These are phyloP conservation scores for Ailanthus altissimus DNA, from an alignment of 345 rosid species.

Conservation along the genomic window DNA sequence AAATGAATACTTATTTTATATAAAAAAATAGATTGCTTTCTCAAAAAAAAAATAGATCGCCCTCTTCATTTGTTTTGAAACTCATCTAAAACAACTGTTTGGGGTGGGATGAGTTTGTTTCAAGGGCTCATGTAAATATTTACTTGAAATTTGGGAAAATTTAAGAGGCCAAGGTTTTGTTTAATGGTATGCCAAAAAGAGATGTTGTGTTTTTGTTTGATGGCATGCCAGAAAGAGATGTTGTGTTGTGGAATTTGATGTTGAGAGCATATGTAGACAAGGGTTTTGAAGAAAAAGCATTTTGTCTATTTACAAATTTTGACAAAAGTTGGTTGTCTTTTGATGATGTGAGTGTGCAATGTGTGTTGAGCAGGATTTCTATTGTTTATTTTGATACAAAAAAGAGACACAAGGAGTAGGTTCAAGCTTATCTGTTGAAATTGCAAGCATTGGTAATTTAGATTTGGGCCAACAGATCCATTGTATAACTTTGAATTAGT, in stretches of 20 bases:
- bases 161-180: slow-evolving; percentile 46
- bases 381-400: slow-evolving; percentile 25
- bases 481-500: slow-evolving; percentile 46
- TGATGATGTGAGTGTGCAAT: too few relatives aligned
- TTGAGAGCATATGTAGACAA: slow-evolving; percentile 44
- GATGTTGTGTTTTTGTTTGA: slow-evolving; percentile 56
- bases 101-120: slow-evolving; percentile 46
- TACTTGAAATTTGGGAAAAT: slow-evolving; percentile 48
- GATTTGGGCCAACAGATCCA: slow-evolving; percentile 47
- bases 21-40: too few relatives aligned
- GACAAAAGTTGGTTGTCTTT: too few relatives aligned
- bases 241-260: slow-evolving; percentile 69
- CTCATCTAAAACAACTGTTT: slow-evolving; percentile 38
- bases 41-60: too few relatives aligned
- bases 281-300: slow-evolving; percentile 38
- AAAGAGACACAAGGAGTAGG: slow-evolving; percentile 31
- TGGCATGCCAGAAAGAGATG: too few relatives aligned
- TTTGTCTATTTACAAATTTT: slow-evolving; percentile 31
- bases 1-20: too few relatives aligned
- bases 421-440: slow-evolving; percentile 37
- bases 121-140: slow-evolving; percentile 52
- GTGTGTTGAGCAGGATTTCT: too few relatives aligned
- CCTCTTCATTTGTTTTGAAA: too few relatives aligned
- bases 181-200: slow-evolving; percentile 42
- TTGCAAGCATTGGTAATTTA: slow-evolving; percentile 34